phyloP scores from a whole-genome alignment of 768 basidiomycete species.

The Psilocybe cubensis region DNA sequence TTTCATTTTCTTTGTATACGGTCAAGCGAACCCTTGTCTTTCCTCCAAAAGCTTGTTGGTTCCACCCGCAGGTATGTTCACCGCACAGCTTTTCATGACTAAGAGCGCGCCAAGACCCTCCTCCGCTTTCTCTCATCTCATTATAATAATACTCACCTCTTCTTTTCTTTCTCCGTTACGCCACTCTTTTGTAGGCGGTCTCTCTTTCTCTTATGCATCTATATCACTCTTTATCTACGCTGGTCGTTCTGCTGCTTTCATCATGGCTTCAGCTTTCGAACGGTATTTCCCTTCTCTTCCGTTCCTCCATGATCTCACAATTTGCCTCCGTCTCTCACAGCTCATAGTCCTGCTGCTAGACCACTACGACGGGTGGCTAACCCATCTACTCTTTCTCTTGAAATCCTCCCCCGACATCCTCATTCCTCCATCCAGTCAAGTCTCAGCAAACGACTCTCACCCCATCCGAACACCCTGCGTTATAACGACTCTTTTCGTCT shows the following conservation, averaged over 20 bases:
- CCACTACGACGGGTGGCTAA: conserved; percentile 53
- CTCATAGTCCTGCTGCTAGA: conserved; percentile 48
- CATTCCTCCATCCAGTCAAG: conserved; percentile 17
- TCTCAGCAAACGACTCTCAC: conserved; percentile 37
- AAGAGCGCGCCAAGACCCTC: conserved; percentile 14
- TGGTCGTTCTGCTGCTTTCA: conserved; percentile 47
- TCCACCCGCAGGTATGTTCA: conserved; percentile 15
- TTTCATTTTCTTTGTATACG: background rate
- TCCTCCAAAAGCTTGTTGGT: conserved; percentile 1
- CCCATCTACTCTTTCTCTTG: conserved; percentile 54
- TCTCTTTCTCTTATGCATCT: conserved; percentile 35
- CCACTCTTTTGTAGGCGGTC: conserved; percentile 27
- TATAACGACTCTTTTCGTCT: conserved; percentile 76
- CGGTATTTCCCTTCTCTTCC: conserved; percentile 28
- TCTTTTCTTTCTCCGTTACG: conserved; percentile 1
- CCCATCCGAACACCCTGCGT: conserved; percentile 52
- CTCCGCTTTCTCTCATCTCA: background rate
- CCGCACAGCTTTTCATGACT: conserved; percentile 17
- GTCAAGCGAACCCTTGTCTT: conserved; percentile 7
- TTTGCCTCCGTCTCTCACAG: conserved; percentile 30
- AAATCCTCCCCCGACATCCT: conserved; percentile 55
- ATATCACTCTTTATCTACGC: conserved; percentile 37
- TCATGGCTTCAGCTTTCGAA: conserved; percentile 33
- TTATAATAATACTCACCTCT: background rate
- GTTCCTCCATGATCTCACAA: conserved; percentile 1